Percentiles rank a stretch among this genome's conserved stretches.
Evolutionary conservation across 306 rosid species (phyloP).

Genomic region (Corylus avellana): DNA sequence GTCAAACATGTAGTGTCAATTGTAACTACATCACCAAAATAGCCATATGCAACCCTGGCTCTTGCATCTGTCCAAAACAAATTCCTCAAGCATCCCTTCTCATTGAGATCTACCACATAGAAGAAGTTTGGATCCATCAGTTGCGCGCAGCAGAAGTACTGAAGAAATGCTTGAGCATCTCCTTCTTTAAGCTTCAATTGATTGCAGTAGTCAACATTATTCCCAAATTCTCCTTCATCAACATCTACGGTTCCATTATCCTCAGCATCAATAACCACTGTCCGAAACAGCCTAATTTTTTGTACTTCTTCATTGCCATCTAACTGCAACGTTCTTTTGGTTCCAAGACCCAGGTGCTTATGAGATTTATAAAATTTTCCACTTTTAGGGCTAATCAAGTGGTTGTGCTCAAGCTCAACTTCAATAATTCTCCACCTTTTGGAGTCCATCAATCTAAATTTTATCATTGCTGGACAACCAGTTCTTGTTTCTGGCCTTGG

Average conservation of each 20-base stretch:
- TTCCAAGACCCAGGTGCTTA: conserved; percentile 48
- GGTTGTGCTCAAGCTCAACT: conserved; percentile 81
- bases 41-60: conserved; percentile 48
- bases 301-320: conserved; percentile 52
- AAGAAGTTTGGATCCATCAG: conserved; percentile 62
- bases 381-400: conserved; percentile 65
- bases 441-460: conserved; percentile 71
- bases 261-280: conserved; percentile 53
- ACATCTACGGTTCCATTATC: conserved; percentile 36
- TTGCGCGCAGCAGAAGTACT: conserved; percentile 48
- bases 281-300: conserved; percentile 58
- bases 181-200: conserved; percentile 62
- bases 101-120: conserved; percentile 66
- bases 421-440: conserved; percentile 80
- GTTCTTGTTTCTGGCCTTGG: conserved; percentile 86
- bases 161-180: conserved; percentile 55
- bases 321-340: conserved; percentile 57
- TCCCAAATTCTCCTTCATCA: conserved; percentile 41
- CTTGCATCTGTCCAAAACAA: conserved; percentile 72
- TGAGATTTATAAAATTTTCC: conserved; percentile 71
- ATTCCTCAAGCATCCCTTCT: conserved; percentile 65
- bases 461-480: conserved; percentile 82
- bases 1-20: conserved; percentile 57
- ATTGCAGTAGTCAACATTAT: conserved; percentile 34
- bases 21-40: conserved; percentile 59